Base-by-base conservation (phyloP, 1,284 basidiomycete genomes). In the Ceratobasidium sp. region DNA sequence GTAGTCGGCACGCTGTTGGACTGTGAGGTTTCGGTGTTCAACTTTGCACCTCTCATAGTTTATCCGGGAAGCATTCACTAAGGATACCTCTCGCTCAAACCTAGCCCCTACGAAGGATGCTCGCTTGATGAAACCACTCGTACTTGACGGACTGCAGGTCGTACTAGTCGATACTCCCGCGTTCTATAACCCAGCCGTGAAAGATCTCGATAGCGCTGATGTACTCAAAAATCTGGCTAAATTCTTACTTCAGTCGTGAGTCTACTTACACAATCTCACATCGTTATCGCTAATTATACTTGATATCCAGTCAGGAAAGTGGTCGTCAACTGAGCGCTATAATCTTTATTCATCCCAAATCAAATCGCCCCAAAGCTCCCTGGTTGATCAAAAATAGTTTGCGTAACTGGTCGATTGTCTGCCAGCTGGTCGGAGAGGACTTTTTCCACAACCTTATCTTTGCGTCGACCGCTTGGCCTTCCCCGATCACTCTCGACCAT, bases 151-250 rank as follows among this genome's bases (percentile, higher is more conserved):
- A 40, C 44, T 26, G 33, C 65, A 52, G 38, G 46, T 67, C 23
- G 46, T 67, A 9, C n/a, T 67, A 1, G 42, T 67, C 48, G 65
- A 67, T 42, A 67, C 65, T 52, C 65, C 48, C 26, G 44, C 65
- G n/a, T 67, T 52, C n/a, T 67, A 67, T 42, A 67, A 67, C 23
- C 38, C 42, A 52, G 65, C 65, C 3, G n/a, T 33, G 4, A 40
- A 42, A 17, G n/a, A 67, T 17, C 44, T 67, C 1, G 65, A 67
- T 52, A 67, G 65, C 28, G 65, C 65, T 1, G 65, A 67, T 52
- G 46, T 67, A 20, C 48, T 67, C 20, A 67, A 67, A 20, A n/a
- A 26, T 15, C 46, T 52, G 13, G 65, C 65, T 1, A 42, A 5
- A 33, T 67, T 50, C 46, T 67, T 67, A 3, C 15, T 46, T 9